phyloP scores from a whole-genome alignment of 106 monocot species.

The Xerophyta viscosa region DNA sequence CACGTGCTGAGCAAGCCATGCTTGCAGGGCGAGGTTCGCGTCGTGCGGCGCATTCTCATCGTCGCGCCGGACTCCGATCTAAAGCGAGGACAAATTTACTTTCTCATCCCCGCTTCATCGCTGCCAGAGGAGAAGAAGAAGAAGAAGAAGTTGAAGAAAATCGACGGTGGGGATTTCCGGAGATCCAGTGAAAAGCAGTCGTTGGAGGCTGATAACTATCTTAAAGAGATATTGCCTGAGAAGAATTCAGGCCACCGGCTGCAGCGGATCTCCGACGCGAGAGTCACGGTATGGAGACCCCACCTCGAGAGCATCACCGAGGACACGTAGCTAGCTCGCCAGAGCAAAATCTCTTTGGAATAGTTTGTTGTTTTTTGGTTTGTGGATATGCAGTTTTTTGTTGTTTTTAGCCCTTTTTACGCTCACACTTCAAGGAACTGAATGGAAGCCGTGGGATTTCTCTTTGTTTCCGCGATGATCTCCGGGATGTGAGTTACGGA shows the following conservation, averaged over 20 bases:
- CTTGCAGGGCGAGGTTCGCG: slow-evolving; percentile 6
- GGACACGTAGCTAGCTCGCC: too few species aligned
- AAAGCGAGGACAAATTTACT: slow-evolving; percentile 44
- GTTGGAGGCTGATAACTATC: neutral
- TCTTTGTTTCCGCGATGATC: too few species aligned
- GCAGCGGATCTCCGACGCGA: slow-evolving; percentile 13
- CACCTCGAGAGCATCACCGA: slow-evolving; percentile 59
- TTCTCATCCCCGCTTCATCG: slow-evolving; percentile 25
- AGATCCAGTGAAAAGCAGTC: neutral
- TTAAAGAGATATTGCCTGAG: slow-evolving; percentile 9
- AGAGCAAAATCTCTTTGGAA: neutral
- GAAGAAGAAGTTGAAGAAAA: slow-evolving; percentile 16
- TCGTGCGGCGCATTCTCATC: slow-evolving; percentile 8
- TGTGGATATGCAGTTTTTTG: too few species aligned
- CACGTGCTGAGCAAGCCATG: slow-evolving; percentile 40
- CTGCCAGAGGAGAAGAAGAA: slow-evolving; percentile 1
- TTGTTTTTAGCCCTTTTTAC: neutral
- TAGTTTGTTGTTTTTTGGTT: neutral
- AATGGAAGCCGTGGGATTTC: neutral
- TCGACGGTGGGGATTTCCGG: neutral
- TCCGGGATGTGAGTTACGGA: too few species aligned
- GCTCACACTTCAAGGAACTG: slow-evolving; percentile 1
- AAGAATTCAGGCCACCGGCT: slow-evolving; percentile 5
- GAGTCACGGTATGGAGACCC: slow-evolving; percentile 45
- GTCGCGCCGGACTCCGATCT: slow-evolving; percentile 28